A percentile compares a stretch with the other conserved stretches of the same genome.
Evolutionary conservation across 2,329 filamentous ascomycete genomes (phyloP).

Genomic region (Cryphonectria japonica): DNA sequence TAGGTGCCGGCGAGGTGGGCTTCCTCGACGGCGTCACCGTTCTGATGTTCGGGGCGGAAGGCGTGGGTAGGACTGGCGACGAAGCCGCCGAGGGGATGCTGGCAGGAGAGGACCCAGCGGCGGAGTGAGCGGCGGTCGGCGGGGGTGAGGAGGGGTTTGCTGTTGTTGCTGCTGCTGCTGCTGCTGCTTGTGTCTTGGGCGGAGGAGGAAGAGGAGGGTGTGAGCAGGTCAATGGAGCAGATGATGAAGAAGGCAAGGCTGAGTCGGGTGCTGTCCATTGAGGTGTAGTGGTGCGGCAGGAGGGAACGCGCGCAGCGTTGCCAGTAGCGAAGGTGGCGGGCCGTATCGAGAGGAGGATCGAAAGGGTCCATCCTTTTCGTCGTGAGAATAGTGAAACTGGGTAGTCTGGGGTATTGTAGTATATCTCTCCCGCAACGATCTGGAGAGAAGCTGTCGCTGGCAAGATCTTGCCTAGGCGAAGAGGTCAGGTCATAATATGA

Average conservation of each 20-base stretch:
- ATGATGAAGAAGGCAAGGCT: conserved; percentile 88
- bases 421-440: neutral
- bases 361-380: conserved; percentile 31
- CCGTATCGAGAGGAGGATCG: conserved; percentile 54
- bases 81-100: conserved; percentile 87
- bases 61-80: conserved; percentile 77
- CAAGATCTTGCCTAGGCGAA: neutral
- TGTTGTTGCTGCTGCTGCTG: neutral
- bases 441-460: neutral
- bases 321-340: conserved; percentile 88
- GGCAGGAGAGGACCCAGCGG: conserved; percentile 85
- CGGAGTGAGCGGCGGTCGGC: conserved; percentile 51
- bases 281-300: conserved; percentile 81
- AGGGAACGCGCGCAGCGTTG: conserved; percentile 81
- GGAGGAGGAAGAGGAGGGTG: conserved; percentile 57
- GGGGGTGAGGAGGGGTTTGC: conserved; percentile 46
- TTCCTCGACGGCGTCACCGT: conserved; percentile 42
- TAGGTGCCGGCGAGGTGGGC: conserved; percentile 86
- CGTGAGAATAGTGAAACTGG: neutral
- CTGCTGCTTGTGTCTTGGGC: conserved; percentile 35
- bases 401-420: neutral
- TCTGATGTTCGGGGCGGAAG: conserved; percentile 36
- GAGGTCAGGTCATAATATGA: neutral
- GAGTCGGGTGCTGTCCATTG: conserved; percentile 89
- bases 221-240: conserved; percentile 81